Conservation (phyloP, 208 protist species). For the Herpetomonas tarakana region DNA sequence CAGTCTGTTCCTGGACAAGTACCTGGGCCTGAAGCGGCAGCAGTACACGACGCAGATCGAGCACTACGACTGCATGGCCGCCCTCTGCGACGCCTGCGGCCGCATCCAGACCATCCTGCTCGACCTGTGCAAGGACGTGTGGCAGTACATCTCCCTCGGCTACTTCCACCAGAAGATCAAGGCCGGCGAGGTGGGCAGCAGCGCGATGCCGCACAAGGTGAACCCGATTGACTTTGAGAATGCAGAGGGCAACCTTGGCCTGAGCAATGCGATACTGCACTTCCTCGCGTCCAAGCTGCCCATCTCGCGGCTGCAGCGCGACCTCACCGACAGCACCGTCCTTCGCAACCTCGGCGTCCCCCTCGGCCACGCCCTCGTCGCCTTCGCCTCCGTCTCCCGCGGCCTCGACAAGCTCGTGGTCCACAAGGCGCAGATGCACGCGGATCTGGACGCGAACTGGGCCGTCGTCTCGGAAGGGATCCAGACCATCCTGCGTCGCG, state of each 20-base stretch:
- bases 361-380: slow-evolving; percentile 87
- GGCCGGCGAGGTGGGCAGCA: slow-evolving; percentile 93
- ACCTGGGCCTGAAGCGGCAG: slow-evolving; percentile 76
- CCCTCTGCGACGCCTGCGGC: slow-evolving; percentile 86
- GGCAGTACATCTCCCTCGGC: slow-evolving; percentile 94
- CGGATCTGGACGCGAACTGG: slow-evolving; percentile 92
- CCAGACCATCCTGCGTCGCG: slow-evolving; percentile 94
- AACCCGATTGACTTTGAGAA: slow-evolving; percentile 99
- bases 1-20: slow-evolving; percentile 75
- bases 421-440: slow-evolving; percentile 58
- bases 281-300: slow-evolving; percentile 93
- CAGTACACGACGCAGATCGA: slow-evolving; percentile 95
- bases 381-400: slow-evolving; percentile 78
- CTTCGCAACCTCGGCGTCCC: slow-evolving; percentile 93
- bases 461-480: slow-evolving; percentile 94
- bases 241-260: slow-evolving; percentile 94
- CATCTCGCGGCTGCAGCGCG: slow-evolving; percentile 93
- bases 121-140: slow-evolving; percentile 92
- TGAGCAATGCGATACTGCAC: slow-evolving; percentile 94
- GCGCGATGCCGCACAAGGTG: slow-evolving; percentile 97
- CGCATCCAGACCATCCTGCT: slow-evolving; percentile 93
- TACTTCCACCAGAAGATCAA: slow-evolving; percentile 94
- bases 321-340: slow-evolving; percentile 96
- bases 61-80: slow-evolving; percentile 94
- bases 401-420: slow-evolving; percentile 91